Conservation (phyloP, 108 stramenopile species). For the Skeletonema tropicum region DNA sequence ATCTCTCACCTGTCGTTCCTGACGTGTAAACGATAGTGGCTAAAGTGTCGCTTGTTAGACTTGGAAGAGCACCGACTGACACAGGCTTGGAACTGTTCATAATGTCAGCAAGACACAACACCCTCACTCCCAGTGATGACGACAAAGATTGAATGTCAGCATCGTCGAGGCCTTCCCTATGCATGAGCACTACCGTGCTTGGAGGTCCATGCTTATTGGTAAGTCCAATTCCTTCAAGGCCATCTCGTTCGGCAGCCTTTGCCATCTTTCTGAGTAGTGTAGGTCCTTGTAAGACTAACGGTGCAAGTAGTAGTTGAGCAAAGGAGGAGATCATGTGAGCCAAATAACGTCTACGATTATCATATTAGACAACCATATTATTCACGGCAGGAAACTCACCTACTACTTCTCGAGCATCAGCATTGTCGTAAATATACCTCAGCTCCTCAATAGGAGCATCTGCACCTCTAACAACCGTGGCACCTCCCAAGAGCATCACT, state of each 20-base stretch:
- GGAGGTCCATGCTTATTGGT: constrained; percentile 18
- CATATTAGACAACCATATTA: background rate
- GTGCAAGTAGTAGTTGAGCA: background rate
- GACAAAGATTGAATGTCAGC: constrained; percentile 11
- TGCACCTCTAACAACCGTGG: constrained; percentile 37
- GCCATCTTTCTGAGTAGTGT: constrained; percentile 33
- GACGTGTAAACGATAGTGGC: constrained; percentile 72
- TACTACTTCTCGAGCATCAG: constrained; percentile 23
- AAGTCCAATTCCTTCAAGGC: constrained; percentile 20
- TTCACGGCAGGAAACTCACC: constrained; percentile 3
- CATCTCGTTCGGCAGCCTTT: constrained; percentile 19
- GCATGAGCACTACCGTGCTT: constrained; percentile 27
- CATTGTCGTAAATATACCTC: constrained; percentile 39
- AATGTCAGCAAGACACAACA: constrained; percentile 21
- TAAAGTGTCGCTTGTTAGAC: constrained; percentile 48
- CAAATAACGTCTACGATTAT: background rate
- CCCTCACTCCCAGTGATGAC: constrained; percentile 5
- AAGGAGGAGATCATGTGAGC: background rate
- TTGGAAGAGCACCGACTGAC: constrained; percentile 3
- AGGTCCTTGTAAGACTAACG: constrained; percentile 27
- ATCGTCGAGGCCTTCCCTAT: constrained; percentile 27
- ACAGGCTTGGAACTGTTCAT: constrained; percentile 15
- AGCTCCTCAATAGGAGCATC: constrained; percentile 44
- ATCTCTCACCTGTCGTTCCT: constrained; percentile 64
- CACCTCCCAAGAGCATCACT: constrained; percentile 17